Evolutionary conservation across 768 basidiomycete species (phyloP).

Genomic region (Xerocomus spinulosus): DNA sequence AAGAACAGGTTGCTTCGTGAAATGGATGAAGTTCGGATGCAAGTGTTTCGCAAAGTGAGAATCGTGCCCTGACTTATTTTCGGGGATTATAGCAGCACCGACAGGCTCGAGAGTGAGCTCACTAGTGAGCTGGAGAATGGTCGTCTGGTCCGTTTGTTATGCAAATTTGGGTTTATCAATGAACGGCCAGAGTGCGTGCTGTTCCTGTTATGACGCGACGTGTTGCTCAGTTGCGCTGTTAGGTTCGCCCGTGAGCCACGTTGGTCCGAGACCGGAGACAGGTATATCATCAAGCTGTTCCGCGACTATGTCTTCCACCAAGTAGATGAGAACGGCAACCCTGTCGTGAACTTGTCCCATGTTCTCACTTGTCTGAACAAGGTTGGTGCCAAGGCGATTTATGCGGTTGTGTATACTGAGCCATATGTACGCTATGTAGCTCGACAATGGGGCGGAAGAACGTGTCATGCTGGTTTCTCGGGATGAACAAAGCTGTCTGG

Average conservation of each 20-base stretch:
- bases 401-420: background rate
- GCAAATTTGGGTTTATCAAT: slow-evolving; percentile 98
- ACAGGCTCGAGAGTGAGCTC: slow-evolving; percentile 79
- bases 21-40: slow-evolving; percentile 82
- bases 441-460: slow-evolving; percentile 92
- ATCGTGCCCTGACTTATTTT: background rate
- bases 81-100: slow-evolving; percentile 55
- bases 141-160: slow-evolving; percentile 79
- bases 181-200: slow-evolving; percentile 91
- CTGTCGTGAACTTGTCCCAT: slow-evolving; percentile 86
- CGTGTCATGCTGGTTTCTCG: slow-evolving; percentile 90
- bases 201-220: background rate
- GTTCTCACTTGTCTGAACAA: slow-evolving; percentile 93
- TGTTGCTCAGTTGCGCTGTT: slow-evolving; percentile 2
- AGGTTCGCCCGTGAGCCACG: slow-evolving; percentile 94
- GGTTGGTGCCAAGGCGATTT: too few species aligned
- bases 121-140: slow-evolving; percentile 92
- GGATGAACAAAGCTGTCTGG: slow-evolving; percentile 94
- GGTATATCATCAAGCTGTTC: slow-evolving; percentile 98
- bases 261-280: slow-evolving; percentile 98
- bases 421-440: slow-evolving; percentile 38
- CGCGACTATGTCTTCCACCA: slow-evolving; percentile 98
- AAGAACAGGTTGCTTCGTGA: slow-evolving; percentile 62
- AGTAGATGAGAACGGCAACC: slow-evolving; percentile 85
- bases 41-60: slow-evolving; percentile 21